A percentile compares a stretch with the other conserved stretches of the same genome.
These are phyloP conservation scores for Colletotrichum cereale DNA, from an alignment of 2,329 filamentous ascomycete genomes.

Conservation along the genomic window DNA sequence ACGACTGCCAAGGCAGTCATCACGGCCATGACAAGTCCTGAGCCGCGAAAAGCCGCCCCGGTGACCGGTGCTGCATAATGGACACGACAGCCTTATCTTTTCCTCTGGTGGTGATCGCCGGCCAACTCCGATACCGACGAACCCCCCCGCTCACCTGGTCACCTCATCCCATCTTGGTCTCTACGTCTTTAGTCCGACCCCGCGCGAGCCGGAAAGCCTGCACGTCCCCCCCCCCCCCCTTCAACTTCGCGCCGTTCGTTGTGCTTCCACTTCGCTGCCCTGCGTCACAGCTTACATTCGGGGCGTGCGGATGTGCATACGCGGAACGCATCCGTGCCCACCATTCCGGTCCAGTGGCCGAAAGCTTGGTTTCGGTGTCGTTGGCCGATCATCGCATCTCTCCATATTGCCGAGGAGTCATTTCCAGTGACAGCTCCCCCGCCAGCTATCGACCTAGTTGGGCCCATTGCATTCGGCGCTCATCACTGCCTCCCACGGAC, in stretches of 20 bases:
- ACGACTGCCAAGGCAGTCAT: constrained; percentile 25
- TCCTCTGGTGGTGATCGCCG: constrained; percentile 10
- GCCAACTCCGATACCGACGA: constrained; percentile 2
- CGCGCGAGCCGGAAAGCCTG: not conserved
- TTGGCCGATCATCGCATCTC: constrained; percentile 23
- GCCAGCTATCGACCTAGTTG: not conserved
- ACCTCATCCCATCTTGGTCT: not conserved
- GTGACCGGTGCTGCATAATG: constrained; percentile 28
- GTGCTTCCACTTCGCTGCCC: constrained; percentile 7
- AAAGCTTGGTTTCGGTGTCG: constrained; percentile 35
- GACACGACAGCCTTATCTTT: constrained; percentile 31
- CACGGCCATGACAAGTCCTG: not conserved
- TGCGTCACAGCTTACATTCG: constrained; percentile 28
- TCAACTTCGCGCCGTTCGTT: not conserved
- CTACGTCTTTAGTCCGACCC: not conserved
- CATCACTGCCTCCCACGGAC: not conserved
- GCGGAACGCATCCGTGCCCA: constrained; percentile 22
- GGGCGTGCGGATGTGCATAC: constrained; percentile 34
- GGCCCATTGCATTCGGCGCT: not conserved
- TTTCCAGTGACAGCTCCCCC: not conserved
- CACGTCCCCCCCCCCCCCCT: not conserved
- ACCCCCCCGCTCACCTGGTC: not conserved
- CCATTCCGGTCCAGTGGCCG: constrained; percentile 8
- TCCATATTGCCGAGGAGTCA: constrained; percentile 9
- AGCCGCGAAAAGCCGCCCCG: constrained; percentile 39